A percentile compares a stretch with the other conserved stretches of the same genome.
These are phyloP conservation scores for Lachancea thermotolerans DNA, from an alignment of 805 yeast species.

Conservation along the genomic window DNA sequence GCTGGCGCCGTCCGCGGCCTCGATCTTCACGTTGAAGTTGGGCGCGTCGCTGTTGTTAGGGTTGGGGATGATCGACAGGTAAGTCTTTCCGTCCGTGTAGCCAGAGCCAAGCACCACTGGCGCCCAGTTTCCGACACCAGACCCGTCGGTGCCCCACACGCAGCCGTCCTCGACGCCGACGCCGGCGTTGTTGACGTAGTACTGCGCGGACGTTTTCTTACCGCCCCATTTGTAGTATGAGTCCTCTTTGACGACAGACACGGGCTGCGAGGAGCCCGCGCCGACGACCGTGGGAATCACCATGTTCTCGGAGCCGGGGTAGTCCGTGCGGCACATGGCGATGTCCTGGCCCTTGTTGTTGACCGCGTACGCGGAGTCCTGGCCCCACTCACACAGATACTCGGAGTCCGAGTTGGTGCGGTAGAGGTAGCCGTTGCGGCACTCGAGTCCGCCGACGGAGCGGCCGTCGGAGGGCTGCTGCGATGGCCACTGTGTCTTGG, in stretches of 20 bases:
- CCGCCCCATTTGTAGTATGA: conserved; percentile 80
- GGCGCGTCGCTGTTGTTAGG: conserved; percentile 73
- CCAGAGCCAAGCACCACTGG: conserved; percentile 95
- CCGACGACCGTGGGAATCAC: conserved; percentile 80
- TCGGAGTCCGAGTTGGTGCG: conserved; percentile 61
- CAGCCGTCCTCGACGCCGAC: conserved; percentile 86
- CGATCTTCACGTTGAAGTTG: conserved; percentile 74
- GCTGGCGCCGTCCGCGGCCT: conserved; percentile 56
- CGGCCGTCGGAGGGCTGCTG: conserved; percentile 82
- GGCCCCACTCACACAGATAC: conserved; percentile 86
- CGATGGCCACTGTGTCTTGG: conserved; percentile 97
- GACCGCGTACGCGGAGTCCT: conserved; percentile 58
- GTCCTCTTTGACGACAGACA: conserved; percentile 75
- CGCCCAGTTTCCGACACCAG: conserved; percentile 96
- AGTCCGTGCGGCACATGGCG: conserved; percentile 95
- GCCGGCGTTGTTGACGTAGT: conserved; percentile 96
- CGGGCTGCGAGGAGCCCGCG: conserved; percentile 57
- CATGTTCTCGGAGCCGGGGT: conserved; percentile 99
- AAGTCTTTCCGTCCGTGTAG: conserved; percentile 59
- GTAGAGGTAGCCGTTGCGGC: conserved; percentile 80
- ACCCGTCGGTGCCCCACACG: conserved; percentile 78
- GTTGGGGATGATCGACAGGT: conserved; percentile 89
- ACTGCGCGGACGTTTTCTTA: conserved; percentile 82
- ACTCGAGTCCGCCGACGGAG: conserved; percentile 87
- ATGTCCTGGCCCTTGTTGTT: conserved; percentile 58